Evolutionary conservation across 768 basidiomycete species (phyloP).

Genomic region (Tephrocybe sp.): DNA sequence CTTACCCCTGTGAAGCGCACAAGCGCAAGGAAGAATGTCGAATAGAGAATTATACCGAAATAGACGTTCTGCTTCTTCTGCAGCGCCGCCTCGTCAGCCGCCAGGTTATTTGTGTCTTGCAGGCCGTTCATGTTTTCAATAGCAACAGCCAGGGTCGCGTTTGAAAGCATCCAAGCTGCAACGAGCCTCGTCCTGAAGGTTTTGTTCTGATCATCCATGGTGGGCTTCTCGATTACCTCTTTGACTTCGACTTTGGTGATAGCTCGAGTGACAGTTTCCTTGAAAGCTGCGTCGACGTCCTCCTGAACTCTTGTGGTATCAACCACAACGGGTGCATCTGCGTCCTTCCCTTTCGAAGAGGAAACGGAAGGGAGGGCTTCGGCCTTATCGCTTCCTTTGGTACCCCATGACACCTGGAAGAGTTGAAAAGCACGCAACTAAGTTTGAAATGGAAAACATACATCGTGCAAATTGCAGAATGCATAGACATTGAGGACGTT

Average conservation of each 20-base stretch:
- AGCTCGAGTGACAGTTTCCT: slow-evolving; percentile 87
- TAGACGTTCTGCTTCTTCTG: slow-evolving; percentile 50
- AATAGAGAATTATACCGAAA: slow-evolving; percentile 76
- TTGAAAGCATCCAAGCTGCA: slow-evolving; percentile 73
- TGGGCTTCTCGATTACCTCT: slow-evolving; percentile 74
- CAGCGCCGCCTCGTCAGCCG: slow-evolving; percentile 38
- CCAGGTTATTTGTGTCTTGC: slow-evolving; percentile 27
- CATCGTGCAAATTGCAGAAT: slow-evolving; percentile 95
- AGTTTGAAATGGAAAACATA: slow-evolving; percentile 27
- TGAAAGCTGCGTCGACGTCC: slow-evolving; percentile 89
- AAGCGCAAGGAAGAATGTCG: slow-evolving; percentile 70
- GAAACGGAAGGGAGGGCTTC: slow-evolving; percentile 88
- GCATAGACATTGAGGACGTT: slow-evolving; percentile 97
- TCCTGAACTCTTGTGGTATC: slow-evolving; percentile 81
- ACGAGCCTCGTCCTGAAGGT: slow-evolving; percentile 92
- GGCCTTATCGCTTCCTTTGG: slow-evolving; percentile 92
- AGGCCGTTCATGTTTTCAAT: slow-evolving; percentile 76
- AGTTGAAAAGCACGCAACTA: background rate
- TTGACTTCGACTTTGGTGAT: slow-evolving; percentile 69
- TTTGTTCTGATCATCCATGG: slow-evolving; percentile 85
- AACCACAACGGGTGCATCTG: slow-evolving; percentile 77
- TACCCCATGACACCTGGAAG: slow-evolving; percentile 84
- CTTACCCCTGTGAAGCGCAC: slow-evolving; percentile 77
- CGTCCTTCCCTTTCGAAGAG: slow-evolving; percentile 76
- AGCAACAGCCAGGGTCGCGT: slow-evolving; percentile 68